Conservation (phyloP, 129 eudicot genomes). For the Flaveria trinervia region DNA sequence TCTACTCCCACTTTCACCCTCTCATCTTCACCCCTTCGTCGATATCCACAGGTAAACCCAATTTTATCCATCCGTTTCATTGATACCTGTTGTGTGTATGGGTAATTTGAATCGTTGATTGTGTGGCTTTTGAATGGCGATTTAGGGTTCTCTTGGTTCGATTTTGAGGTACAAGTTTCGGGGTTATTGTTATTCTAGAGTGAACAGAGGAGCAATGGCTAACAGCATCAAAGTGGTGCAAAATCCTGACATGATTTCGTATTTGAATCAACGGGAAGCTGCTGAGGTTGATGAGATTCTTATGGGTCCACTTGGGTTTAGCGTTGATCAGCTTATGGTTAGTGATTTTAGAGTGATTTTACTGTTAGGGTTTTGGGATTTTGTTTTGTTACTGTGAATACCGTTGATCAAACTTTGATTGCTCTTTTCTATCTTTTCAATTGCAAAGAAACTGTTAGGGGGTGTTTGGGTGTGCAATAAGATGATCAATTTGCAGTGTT, state of each 20-base stretch:
- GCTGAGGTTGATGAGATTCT: slow-evolving; percentile 88
- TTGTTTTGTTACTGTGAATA: not conserved
- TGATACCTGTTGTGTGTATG: not conserved
- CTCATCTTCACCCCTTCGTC: slow-evolving; percentile 30
- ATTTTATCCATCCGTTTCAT: not conserved
- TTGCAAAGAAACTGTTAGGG: not conserved
- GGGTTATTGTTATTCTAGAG: slow-evolving; percentile 40
- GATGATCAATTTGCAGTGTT: not conserved
- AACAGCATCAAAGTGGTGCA: slow-evolving; percentile 36
- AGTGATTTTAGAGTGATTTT: slow-evolving; percentile 8
- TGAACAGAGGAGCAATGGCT: slow-evolving; percentile 32
- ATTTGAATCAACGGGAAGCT: slow-evolving; percentile 78
- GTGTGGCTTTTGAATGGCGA: slow-evolving; percentile 10
- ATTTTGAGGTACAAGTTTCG: slow-evolving; percentile 41
- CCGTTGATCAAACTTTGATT: too few relatives aligned
- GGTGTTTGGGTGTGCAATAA: not conserved
- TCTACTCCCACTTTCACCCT: slow-evolving; percentile 20
- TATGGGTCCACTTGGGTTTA: slow-evolving; percentile 96
- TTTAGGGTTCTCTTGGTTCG: slow-evolving; percentile 48
- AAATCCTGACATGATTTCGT: slow-evolving; percentile 54
- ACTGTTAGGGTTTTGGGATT: not conserved
- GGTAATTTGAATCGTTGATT: not conserved
- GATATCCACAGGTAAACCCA: slow-evolving; percentile 37
- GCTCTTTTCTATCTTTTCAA: too few relatives aligned
- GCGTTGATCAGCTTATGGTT: slow-evolving; percentile 98